These are phyloP conservation scores for Mesembryanthemum crystallinum DNA, from an alignment of 148 eudicot genomes.

Conservation along the genomic window DNA sequence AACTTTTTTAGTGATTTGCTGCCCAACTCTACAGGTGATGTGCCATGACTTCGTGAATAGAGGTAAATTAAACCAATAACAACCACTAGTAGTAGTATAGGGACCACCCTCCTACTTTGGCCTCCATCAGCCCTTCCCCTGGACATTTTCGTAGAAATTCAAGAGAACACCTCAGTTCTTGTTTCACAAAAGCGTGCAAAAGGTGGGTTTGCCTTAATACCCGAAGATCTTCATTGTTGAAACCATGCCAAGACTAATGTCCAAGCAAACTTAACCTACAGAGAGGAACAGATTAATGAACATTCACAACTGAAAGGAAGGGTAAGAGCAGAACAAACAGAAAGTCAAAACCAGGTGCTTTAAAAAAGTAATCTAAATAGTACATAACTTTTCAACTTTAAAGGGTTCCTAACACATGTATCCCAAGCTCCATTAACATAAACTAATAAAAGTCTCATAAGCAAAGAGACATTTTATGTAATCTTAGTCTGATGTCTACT, in stretches of 20 bases:
- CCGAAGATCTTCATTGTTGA: background rate
- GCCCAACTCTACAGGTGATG: conserved; percentile 26
- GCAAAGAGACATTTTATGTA: background rate
- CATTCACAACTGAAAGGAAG: background rate
- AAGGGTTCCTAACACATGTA: background rate
- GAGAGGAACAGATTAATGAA: background rate
- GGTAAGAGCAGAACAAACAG: background rate
- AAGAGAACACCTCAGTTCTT: background rate
- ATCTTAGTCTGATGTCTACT: background rate
- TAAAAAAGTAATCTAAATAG: background rate
- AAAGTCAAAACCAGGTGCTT: background rate
- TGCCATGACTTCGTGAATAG: conserved; percentile 26
- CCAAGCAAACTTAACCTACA: background rate
- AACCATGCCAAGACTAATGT: no score
- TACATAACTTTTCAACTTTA: background rate
- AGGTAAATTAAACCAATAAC: conserved; percentile 30
- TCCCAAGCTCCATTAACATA: background rate
- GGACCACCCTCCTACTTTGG: conserved; percentile 28
- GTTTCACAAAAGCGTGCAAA: conserved; percentile 9
- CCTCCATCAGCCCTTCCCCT: conserved; percentile 40
- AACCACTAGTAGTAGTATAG: conserved; percentile 24
- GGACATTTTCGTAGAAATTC: conserved; percentile 20
- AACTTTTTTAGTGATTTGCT: conserved; percentile 25
- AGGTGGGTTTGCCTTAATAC: background rate
- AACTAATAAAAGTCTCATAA: background rate